Conservation (phyloP, 2,329 filamentous ascomycete species). For the Alternaria ventricosa region DNA sequence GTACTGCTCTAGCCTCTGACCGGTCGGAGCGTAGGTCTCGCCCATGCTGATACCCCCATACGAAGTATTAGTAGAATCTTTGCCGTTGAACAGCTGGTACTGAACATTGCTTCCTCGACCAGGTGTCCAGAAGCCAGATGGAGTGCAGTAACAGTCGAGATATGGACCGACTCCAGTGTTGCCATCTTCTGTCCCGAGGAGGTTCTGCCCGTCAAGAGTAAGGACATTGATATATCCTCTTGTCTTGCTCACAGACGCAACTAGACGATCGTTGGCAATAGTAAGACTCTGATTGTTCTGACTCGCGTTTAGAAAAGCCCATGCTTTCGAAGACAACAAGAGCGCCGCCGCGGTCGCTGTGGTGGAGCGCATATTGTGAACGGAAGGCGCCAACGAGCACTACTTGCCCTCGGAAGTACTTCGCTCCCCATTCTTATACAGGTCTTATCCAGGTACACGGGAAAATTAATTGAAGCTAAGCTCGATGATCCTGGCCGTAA, state of each 20-base stretch:
- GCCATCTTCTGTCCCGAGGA: slow-evolving; percentile 25
- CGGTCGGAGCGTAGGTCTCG: slow-evolving; percentile 64
- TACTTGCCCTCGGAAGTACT: not conserved
- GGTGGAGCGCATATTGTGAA: slow-evolving; percentile 20
- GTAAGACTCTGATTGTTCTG: slow-evolving; percentile 38
- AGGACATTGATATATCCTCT: slow-evolving; percentile 53
- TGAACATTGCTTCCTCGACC: slow-evolving; percentile 54
- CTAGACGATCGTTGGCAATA: slow-evolving; percentile 55
- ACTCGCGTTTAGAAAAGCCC: slow-evolving; percentile 23
- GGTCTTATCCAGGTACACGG: slow-evolving; percentile 15
- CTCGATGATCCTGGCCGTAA: slow-evolving; percentile 11
- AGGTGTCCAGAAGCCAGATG: slow-evolving; percentile 65
- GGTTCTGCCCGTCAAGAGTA: slow-evolving; percentile 53
- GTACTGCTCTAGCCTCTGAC: slow-evolving; percentile 67
- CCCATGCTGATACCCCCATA: slow-evolving; percentile 67
- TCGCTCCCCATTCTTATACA: slow-evolving; percentile 16
- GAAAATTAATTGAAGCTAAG: slow-evolving; percentile 22
- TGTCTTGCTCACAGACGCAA: slow-evolving; percentile 53
- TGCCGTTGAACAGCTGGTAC: slow-evolving; percentile 60
- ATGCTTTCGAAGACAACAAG: slow-evolving; percentile 18
- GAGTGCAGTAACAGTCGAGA: slow-evolving; percentile 48
- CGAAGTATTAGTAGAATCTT: slow-evolving; percentile 57
- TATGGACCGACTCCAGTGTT: slow-evolving; percentile 51
- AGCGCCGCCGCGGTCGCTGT: slow-evolving; percentile 9
- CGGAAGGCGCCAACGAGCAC: not conserved